phyloP scores from a whole-genome alignment of 1,284 basidiomycete species.

The Schizophyllum amplum region DNA sequence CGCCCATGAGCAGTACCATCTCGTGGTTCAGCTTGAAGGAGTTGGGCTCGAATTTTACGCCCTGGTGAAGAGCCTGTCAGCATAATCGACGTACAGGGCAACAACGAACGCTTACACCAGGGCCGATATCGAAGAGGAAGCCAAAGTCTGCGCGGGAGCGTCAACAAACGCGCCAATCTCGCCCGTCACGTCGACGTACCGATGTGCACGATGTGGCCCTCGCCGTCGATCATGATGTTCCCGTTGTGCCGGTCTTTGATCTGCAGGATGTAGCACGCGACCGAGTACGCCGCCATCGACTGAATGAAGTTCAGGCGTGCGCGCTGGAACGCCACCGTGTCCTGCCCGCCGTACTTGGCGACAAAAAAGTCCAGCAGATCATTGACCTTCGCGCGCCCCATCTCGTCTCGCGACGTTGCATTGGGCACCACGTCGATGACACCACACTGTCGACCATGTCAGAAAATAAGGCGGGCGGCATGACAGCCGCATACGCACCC shows the following conservation, averaged over 20 bases:
- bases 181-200: slow-evolving; percentile 39
- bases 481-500: slow-evolving; percentile 46
- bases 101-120: slow-evolving; percentile 45
- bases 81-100: slow-evolving; percentile 7
- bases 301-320: slow-evolving; percentile 97
- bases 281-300: slow-evolving; percentile 98
- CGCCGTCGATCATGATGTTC: slow-evolving; percentile 98
- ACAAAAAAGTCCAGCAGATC: slow-evolving; percentile 92
- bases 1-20: slow-evolving; percentile 98
- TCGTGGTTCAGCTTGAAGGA: slow-evolving; percentile 98
- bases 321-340: slow-evolving; percentile 86
- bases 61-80: slow-evolving; percentile 38
- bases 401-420: slow-evolving; percentile 96
- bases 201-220: slow-evolving; percentile 93
- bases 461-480: slow-evolving; percentile 3
- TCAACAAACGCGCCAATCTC: not conserved
- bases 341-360: slow-evolving; percentile 88
- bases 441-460: slow-evolving; percentile 61
- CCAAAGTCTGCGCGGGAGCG: slow-evolving; percentile 76
- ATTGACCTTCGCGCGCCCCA: slow-evolving; percentile 98
- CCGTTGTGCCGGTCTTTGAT: slow-evolving; percentile 98
- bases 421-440: slow-evolving; percentile 99
- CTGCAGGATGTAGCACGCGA: slow-evolving; percentile 97
- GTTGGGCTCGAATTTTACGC: slow-evolving; percentile 94
- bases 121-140: slow-evolving; percentile 96